Evolutionary conservation across 768 basidiomycete species (phyloP).

Genomic region (Boletus eberwhitei): DNA sequence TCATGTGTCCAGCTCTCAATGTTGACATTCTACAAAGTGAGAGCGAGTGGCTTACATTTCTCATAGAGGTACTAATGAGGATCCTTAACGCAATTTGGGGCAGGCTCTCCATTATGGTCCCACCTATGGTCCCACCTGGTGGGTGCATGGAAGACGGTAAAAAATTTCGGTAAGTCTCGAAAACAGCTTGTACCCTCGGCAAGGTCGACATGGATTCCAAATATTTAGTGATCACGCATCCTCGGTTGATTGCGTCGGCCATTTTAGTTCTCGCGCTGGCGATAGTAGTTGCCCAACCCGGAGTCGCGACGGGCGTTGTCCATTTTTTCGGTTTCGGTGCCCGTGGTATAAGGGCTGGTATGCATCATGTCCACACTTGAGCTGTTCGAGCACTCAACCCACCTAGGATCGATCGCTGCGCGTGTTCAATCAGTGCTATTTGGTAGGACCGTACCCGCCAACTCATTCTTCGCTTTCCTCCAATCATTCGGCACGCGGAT

Average conservation of each 20-base stretch:
- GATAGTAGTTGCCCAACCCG: background rate
- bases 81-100: fast-evolving
- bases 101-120: fast-evolving
- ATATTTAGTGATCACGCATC: background rate
- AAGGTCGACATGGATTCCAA: background rate
- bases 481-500: conserved; percentile 9
- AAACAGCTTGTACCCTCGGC: background rate
- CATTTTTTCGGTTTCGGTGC: background rate
- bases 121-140: background rate
- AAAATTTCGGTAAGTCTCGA: background rate
- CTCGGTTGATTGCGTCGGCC: fast-evolving
- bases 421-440: background rate
- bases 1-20: background rate
- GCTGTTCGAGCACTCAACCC: background rate
- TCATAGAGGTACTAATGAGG: fast-evolving
- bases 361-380: background rate
- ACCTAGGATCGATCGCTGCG: conserved; percentile 7
- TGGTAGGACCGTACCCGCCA: background rate
- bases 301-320: background rate
- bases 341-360: background rate
- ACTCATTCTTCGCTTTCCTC: background rate
- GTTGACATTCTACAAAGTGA: background rate
- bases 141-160: background rate
- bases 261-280: background rate
- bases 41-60: background rate